These are phyloP conservation scores for Ophiostoma novo-ulmi DNA, from an alignment of 2,329 filamentous ascomycete species.

Conservation along the genomic window DNA sequence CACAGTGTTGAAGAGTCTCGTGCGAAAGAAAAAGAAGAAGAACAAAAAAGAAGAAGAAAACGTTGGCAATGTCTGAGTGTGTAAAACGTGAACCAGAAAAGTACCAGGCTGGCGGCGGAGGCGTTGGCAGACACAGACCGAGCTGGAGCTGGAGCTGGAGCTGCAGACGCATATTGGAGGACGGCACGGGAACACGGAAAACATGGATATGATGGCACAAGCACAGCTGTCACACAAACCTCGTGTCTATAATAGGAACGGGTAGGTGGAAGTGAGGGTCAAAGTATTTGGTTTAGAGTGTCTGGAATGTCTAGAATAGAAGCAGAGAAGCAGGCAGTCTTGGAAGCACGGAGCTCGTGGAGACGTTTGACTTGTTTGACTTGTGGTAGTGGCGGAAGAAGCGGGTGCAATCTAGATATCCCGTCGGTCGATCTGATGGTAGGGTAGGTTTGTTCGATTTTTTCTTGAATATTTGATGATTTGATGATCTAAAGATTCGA, in stretches of 20 bases:
- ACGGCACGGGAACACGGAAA: neutral
- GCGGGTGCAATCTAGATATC: constrained; percentile 6
- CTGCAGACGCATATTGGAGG: neutral
- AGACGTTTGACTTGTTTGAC: neutral
- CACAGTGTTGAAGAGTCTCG: neutral
- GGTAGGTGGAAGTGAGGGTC: neutral
- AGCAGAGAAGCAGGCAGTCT: neutral
- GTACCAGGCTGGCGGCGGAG: constrained; percentile 3
- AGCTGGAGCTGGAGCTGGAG: neutral
- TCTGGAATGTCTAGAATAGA: neutral
- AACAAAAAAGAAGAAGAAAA: neutral
- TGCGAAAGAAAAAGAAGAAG: neutral
- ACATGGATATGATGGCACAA: neutral
- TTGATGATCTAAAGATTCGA: neutral
- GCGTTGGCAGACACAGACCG: neutral
- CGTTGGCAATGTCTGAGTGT: constrained; percentile 1
- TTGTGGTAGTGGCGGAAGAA: neutral
- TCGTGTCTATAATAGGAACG: constrained; percentile 13
- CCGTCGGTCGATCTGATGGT: neutral
- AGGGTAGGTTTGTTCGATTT: too few relatives aligned
- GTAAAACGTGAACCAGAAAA: neutral
- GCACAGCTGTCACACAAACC: constrained; percentile 5
- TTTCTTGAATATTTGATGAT: too few relatives aligned
- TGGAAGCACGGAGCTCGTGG: neutral
- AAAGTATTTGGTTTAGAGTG: too few relatives aligned